Percentiles rank a stretch among this genome's conserved stretches.
phyloP scores from a whole-genome alignment of 257 asterid species.

The Solanum arcanum region DNA sequence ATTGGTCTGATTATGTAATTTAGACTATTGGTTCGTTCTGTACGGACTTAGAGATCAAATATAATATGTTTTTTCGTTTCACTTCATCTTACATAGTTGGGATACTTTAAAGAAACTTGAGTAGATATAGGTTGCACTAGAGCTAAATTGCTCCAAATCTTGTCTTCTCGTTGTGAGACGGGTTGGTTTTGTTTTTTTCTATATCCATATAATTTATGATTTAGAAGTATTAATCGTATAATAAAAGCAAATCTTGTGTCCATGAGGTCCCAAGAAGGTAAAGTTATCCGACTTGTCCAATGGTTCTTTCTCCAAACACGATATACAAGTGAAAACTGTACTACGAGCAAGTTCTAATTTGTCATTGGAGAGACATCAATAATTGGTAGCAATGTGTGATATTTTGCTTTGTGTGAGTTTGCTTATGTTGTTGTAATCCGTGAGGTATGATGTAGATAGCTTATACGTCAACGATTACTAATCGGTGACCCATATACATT shows the following conservation, averaged over 20 bases:
- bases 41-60: not conserved
- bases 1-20: constrained; percentile 82
- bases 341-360: not conserved
- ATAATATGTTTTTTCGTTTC: not conserved
- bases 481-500: too few relatives aligned
- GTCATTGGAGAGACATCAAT: not conserved
- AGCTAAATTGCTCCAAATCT: not conserved
- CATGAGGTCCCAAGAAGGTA: not conserved
- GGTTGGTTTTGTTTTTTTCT: not conserved
- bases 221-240: not conserved
- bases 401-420: not conserved
- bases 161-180: not conserved
- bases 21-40: not conserved
- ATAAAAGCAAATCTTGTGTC: not conserved
- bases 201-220: not conserved
- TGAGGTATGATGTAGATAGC: too few relatives aligned
- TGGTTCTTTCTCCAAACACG: not conserved
- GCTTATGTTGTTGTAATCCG: too few relatives aligned
- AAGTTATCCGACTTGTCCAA: not conserved
- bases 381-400: not conserved
- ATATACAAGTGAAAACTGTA: not conserved
- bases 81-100: not conserved
- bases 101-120: not conserved
- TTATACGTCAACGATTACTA: too few relatives aligned
- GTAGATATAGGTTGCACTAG: not conserved